Evolutionary conservation across 2,329 filamentous ascomycete species (phyloP).

Genomic region (Cladosporium sp.): DNA sequence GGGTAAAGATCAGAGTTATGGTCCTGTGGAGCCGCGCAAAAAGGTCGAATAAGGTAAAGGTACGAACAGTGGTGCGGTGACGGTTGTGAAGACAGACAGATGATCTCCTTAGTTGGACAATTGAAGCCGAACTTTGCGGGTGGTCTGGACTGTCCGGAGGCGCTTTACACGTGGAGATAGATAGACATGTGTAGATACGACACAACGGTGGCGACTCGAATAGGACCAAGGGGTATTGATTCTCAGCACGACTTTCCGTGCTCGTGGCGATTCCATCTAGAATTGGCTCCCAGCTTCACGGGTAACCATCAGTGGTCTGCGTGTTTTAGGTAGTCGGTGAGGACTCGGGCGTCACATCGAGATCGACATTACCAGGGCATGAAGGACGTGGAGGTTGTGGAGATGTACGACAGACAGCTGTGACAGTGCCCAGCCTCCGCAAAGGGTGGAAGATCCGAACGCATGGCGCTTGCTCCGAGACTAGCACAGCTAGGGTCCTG

Average conservation of each 20-base stretch:
- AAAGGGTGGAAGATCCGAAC: background rate
- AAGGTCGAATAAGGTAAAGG: background rate
- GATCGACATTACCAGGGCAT: background rate
- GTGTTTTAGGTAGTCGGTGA: background rate
- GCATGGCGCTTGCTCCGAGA: background rate
- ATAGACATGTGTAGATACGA: background rate
- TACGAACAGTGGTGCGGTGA: background rate
- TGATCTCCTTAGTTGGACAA: background rate
- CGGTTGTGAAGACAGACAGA: background rate
- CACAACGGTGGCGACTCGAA: background rate
- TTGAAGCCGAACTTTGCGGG: background rate
- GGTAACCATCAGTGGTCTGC: background rate
- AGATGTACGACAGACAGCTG: background rate
- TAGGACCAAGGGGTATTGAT: background rate
- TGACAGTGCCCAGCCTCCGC: background rate
- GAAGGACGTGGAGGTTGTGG: background rate
- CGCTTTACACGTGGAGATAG: background rate
- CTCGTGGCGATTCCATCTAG: background rate
- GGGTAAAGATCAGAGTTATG: background rate
- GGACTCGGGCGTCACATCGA: background rate
- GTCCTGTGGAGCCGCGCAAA: background rate
- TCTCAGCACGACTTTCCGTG: background rate
- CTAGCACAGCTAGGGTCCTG: background rate
- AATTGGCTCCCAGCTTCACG: background rate
- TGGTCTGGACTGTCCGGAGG: background rate